Conservation (phyloP, 305 asterid species). For the Solanum hybrid region DNA sequence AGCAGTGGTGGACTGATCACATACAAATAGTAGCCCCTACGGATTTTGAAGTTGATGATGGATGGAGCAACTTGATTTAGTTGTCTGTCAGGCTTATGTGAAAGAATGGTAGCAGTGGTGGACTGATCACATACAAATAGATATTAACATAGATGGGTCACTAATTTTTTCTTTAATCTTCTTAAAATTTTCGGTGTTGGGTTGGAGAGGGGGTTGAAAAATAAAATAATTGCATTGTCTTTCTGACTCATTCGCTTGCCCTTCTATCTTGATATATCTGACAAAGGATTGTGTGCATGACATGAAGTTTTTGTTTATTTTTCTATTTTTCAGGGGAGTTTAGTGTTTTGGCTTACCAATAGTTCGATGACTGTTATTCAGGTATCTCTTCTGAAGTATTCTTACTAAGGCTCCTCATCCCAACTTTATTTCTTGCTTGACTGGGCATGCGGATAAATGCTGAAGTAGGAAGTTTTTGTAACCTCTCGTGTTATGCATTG, state of each 20-base stretch:
- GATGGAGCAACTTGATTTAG: background rate
- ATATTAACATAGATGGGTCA: background rate
- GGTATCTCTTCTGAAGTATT: conserved; percentile 28
- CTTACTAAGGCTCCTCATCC: background rate
- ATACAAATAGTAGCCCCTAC: background rate
- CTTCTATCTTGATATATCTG: background rate
- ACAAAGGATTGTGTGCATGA: background rate
- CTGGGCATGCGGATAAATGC: background rate
- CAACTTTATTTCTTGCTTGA: background rate
- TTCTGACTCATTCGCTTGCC: background rate
- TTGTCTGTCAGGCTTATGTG: background rate
- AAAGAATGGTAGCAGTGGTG: background rate
- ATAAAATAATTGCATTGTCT: background rate
- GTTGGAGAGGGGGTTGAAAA: background rate
- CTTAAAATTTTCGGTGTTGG: background rate
- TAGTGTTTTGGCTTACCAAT: conserved; percentile 76
- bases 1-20: background rate
- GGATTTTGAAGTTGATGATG: background rate
- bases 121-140: background rate
- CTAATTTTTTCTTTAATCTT: background rate
- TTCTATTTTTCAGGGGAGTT: conserved; percentile 64
- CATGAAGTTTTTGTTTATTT: background rate
- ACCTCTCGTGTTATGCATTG: background rate
- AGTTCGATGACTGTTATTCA: conserved; percentile 54
- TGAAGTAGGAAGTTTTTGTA: background rate